phyloP scores from a whole-genome alignment of 2,329 filamentous ascomycete genomes.

The Simplicillium aogashimaense region DNA sequence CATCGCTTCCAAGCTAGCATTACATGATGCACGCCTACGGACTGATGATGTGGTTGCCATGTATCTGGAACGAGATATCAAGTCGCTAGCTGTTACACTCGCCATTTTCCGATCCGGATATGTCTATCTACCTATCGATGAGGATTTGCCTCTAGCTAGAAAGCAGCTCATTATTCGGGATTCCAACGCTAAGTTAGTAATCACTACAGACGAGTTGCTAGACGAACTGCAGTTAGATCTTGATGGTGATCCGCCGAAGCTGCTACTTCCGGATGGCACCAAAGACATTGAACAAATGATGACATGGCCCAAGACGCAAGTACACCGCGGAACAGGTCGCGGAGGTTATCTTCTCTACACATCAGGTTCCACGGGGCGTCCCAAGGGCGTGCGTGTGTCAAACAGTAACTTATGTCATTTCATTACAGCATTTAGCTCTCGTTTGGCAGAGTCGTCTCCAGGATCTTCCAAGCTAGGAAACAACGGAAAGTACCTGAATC shows the following conservation, averaged over 20 bases:
- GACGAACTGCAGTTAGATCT: slow-evolving; percentile 5
- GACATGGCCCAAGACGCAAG: slow-evolving; percentile 1
- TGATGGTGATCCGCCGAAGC: not conserved
- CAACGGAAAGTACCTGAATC: slow-evolving; percentile 13
- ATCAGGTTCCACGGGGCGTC: slow-evolving; percentile 55
- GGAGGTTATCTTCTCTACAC: slow-evolving; percentile 56
- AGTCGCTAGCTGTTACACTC: slow-evolving; percentile 54
- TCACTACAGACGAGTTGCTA: slow-evolving; percentile 29
- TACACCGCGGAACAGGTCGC: slow-evolving; percentile 10
- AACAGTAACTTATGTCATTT: slow-evolving; percentile 36
- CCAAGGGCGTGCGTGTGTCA: slow-evolving; percentile 54
- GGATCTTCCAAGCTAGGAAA: slow-evolving; percentile 10
- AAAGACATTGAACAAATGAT: slow-evolving; percentile 4
- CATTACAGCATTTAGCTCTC: slow-evolving; percentile 1
- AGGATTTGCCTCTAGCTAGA: slow-evolving; percentile 45
- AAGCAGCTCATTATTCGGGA: slow-evolving; percentile 54
- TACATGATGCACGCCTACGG: slow-evolving; percentile 22
- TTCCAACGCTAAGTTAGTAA: slow-evolving; percentile 36
- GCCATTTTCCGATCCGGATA: slow-evolving; percentile 54
- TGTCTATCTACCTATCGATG: slow-evolving; percentile 54
- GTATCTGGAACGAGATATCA: slow-evolving; percentile 54
- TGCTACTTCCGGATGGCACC: slow-evolving; percentile 6
- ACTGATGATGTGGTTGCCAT: slow-evolving; percentile 44
- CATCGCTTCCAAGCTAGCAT: slow-evolving; percentile 31
- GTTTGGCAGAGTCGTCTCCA: slow-evolving; percentile 8